Evolutionary conservation across 169 alveolate species (phyloP), one percentile per base, ranked within the genome.

Genomic region (Plasmodium gaboni): DNA sequence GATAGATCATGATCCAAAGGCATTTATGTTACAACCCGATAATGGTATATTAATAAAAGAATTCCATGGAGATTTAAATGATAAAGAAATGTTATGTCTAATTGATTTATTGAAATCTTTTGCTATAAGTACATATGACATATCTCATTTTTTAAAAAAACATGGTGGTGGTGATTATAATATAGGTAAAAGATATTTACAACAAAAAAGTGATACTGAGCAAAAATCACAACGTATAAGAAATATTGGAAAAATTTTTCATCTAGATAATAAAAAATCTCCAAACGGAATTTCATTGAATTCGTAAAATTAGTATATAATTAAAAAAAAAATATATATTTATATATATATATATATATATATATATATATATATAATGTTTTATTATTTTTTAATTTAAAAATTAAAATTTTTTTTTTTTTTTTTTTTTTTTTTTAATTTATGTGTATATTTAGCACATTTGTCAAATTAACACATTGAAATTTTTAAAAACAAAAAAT

Each of bases 21-120:
- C 96, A 1, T 94, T 95, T 57, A 86, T 86, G 88, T 87, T 94
- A 24, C 98, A 96, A 88, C 92, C 94, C n/a, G 97, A 90, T 9
- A 96, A 96, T 88, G 94, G 97, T 9, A 93, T 96, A 8, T 73
- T 93, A 59, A 73, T 96, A 10, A 80, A 90, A 26, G 96, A 92
- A 64, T 96, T 92, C 63, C 89, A 94, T 80, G 98, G 98, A 9
- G 96, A 93, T 86, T 95, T 93, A 57, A 87, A 90, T 57, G 98
- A 96, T 93, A 73, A 70, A 57, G 98, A 96, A 72, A 93, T 96
- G 26, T 68, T 87, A 32, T 83, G 91, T 53, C 89, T 95, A 2
- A 83, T 93, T 15, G 97, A 95, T 73, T 85, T 96, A 24, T 74
- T 96, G 48, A 96, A 96, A 88, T 91, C 96, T 2, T 92, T 93